phyloP scores from a whole-genome alignment of 2,329 filamentous ascomycete species.

The Aspergillus piperis region DNA sequence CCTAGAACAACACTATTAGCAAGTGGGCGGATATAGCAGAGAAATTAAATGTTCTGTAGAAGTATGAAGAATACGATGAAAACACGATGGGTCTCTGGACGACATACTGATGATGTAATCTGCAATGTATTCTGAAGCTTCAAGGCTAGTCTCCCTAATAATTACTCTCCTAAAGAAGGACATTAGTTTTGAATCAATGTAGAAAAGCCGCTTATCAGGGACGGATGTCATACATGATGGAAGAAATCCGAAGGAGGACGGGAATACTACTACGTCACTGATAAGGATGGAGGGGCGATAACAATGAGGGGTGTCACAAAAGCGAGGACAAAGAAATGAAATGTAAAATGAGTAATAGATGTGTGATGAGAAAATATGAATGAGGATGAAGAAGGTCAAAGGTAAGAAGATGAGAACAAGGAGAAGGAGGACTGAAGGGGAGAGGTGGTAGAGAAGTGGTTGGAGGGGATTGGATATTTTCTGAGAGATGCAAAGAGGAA shows the following conservation, averaged over 20 bases:
- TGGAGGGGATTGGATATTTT: not conserved
- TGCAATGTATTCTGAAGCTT: conserved; percentile 74
- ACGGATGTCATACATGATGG: conserved; percentile 27
- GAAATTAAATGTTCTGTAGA: too few relatives aligned
- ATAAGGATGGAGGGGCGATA: conserved; percentile 3
- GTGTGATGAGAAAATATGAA: too few relatives aligned
- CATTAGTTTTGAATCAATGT: conserved; percentile 13
- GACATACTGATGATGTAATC: conserved; percentile 72
- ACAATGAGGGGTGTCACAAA: not conserved
- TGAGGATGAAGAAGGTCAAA: conserved; percentile 4
- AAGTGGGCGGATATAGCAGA: not conserved
- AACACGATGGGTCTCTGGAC: not conserved
- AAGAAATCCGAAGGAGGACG: not conserved
- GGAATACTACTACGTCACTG: conserved; percentile 30
- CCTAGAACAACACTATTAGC: conserved; percentile 48
- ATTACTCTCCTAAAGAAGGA: conserved; percentile 70
- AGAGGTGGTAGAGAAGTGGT: not conserved
- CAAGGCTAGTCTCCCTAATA: conserved; percentile 70
- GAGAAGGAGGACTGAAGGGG: not conserved
- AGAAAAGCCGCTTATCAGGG: not conserved
- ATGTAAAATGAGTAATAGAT: too few relatives aligned
- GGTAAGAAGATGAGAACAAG: not conserved
- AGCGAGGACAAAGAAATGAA: too few relatives aligned
- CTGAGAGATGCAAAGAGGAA: not conserved
- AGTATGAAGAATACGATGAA: too few relatives aligned